Percentiles rank a stretch among this genome's conserved stretches.
These are phyloP conservation scores for Aeminium ludgeri DNA, from an alignment of 495 filamentous ascomycete species.

Conservation along the genomic window DNA sequence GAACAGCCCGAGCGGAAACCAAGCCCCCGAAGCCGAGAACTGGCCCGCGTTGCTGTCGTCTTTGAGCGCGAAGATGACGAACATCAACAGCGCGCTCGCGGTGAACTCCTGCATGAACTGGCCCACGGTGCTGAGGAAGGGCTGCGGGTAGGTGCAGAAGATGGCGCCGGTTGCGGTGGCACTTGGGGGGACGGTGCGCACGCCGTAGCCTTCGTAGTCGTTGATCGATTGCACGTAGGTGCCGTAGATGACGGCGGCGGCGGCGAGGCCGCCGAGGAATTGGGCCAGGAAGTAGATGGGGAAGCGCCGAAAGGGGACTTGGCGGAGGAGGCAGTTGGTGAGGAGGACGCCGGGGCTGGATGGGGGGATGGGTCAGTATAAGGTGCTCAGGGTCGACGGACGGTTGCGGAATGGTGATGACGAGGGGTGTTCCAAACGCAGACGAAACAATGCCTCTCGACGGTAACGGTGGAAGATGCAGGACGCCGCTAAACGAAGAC, in stretches of 20 bases:
- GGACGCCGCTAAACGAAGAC: background rate
- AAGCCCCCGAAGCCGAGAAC: slow-evolving; percentile 9
- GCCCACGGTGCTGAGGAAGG: slow-evolving; percentile 38
- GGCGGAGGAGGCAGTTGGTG: slow-evolving; percentile 42
- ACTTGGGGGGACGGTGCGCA: slow-evolving; percentile 37
- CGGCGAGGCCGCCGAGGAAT: slow-evolving; percentile 20
- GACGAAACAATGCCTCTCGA: too few species aligned
- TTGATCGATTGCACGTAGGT: slow-evolving; percentile 19
- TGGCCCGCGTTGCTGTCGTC: slow-evolving; percentile 30
- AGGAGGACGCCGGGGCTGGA: slow-evolving; percentile 47
- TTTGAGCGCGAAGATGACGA: slow-evolving; percentile 48
- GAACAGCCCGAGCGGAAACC: slow-evolving; percentile 35
- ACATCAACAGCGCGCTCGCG: slow-evolving; percentile 43
- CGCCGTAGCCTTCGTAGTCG: slow-evolving; percentile 3
- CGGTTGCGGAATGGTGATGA: slow-evolving; percentile 35
- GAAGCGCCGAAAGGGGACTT: slow-evolving; percentile 38
- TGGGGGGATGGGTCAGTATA: too few species aligned
- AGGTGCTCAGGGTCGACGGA: too few species aligned
- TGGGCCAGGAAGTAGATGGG: slow-evolving; percentile 22
- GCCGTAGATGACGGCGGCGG: slow-evolving; percentile 21
- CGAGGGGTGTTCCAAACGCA: slow-evolving; percentile 39
- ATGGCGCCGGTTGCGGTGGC: slow-evolving; percentile 42
- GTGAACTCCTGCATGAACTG: slow-evolving; percentile 44
- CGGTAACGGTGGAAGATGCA: too few species aligned
- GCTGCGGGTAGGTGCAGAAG: slow-evolving; percentile 47